Conservation (phyloP, 2,329 filamentous ascomycete genomes). For the Fusarium succisae region DNA sequence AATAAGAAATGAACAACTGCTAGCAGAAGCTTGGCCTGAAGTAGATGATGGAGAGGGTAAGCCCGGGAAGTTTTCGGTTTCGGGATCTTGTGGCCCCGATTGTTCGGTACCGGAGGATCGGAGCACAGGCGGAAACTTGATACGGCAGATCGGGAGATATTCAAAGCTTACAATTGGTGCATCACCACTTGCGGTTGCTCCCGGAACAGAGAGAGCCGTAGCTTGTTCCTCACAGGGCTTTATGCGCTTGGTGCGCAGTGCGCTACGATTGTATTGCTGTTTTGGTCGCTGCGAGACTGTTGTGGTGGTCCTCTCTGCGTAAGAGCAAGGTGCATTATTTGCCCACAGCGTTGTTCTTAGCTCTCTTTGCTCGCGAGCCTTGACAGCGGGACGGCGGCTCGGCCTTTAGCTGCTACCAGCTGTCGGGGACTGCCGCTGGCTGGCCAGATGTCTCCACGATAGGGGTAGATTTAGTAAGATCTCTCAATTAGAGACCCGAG, state of each 20-base stretch:
- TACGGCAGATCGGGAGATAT: not conserved
- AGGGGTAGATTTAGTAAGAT: not conserved
- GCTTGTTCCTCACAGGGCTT: not conserved
- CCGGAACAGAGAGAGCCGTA: not conserved
- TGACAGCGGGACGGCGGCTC: conserved; percentile 28
- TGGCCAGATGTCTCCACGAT: not conserved
- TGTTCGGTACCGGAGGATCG: conserved; percentile 8
- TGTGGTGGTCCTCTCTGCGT: not conserved
- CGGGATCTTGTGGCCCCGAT: conserved; percentile 7
- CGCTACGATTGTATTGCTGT: not conserved
- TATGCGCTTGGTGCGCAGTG: conserved; percentile 10
- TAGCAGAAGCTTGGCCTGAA: conserved; percentile 12
- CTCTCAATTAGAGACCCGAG: not conserved
- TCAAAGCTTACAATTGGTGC: conserved; percentile 1
- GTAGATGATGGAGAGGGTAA: not conserved
- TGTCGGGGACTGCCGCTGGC: not conserved
- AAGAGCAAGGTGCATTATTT: conserved; percentile 23
- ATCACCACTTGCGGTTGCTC: conserved; percentile 5
- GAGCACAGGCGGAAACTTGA: conserved; percentile 7
- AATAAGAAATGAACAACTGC: conserved; percentile 9
- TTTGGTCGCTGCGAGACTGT: not conserved
- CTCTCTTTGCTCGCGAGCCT: conserved; percentile 5
- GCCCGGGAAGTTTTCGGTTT: conserved; percentile 2
- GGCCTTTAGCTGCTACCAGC: conserved; percentile 15
- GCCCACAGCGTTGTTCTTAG: conserved; percentile 21